Evolutionary conservation across 1,284 basidiomycete species (phyloP), one percentile per base, ranked within the genome.

Genomic region (Sporisorium scitamineum): DNA sequence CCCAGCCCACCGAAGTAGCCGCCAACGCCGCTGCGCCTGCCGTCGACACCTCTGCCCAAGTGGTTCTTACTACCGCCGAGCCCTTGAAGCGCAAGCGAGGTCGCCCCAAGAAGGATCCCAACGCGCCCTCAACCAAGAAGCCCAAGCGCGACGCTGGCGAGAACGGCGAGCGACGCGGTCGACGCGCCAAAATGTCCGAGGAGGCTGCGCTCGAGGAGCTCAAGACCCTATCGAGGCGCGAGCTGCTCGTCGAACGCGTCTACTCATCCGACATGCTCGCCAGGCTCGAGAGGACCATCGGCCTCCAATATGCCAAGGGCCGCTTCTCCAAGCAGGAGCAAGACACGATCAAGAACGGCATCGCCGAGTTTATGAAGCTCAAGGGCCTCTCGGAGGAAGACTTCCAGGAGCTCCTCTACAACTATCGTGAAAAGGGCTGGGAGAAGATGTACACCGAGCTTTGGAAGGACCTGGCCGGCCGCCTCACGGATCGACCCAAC

Each of bases 391-490:
- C 55, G 11, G 66, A 76, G 50, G 69, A 71, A n/a, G 71, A 68
- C 64, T 69, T 74, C 71, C 67, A 70, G 47, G 71, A 74, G 58
- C 63, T 71, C 14, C 61, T 78, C 56, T 74, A 65, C 76, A 71
- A 78, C 65, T 70, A 68, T 60, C 70, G 67, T 34, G 66, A 70
- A 26, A 64, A 54, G 51, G 63, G 63, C 27, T 75, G 72, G 72
- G 72, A 70, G 53, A 61, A 34, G 56, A 62, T 63, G 65, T 70
- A 69, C 64, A 72, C 67, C 32, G 74, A 72, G 70, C 74, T 77
- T 57, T 77, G 71, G 70, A 74, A 77, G 61, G 66, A 69, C 22
- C 60, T 72, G 24, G 65, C 74, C 47, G 74, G 66, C 29, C 58
- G 63, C 29, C 70, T 77, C 37, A 55, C 67, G 2, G 64, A 50